phyloP scores from a whole-genome alignment of 1,139 yeast genomes.

The Torulaspora globosa region DNA sequence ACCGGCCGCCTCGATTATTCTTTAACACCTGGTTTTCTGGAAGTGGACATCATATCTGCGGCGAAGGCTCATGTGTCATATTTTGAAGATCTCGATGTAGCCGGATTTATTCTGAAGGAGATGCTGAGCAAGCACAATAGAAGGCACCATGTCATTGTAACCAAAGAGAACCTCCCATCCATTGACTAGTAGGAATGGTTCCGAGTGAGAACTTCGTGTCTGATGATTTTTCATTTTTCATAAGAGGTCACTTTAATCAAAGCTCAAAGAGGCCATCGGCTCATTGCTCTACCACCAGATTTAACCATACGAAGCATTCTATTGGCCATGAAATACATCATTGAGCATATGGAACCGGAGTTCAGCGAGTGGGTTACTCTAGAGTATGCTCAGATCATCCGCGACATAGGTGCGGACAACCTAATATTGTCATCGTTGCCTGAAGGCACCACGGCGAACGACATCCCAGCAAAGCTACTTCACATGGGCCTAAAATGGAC shows the following conservation, averaged over 20 bases:
- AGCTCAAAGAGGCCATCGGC: background rate
- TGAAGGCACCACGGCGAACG: conserved; percentile 51
- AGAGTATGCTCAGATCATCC: conserved; percentile 77
- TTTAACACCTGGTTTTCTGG: conserved; percentile 75
- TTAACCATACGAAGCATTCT: background rate
- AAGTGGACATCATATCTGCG: conserved; percentile 73
- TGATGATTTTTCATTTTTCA: background rate
- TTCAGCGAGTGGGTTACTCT: conserved; percentile 93
- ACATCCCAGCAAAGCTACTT: conserved; percentile 59
- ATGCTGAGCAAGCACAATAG: conserved; percentile 29
- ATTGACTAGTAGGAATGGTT: background rate
- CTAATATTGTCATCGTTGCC: conserved; percentile 78
- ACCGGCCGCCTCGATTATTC: conserved; percentile 80
- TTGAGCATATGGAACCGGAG: conserved; percentile 97
- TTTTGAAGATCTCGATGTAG: conserved; percentile 81
- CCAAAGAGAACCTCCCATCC: conserved; percentile 2
- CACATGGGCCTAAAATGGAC: conserved; percentile 80
- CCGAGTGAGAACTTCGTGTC: background rate
- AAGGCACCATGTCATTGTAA: conserved; percentile 4
- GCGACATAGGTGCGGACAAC: conserved; percentile 76
- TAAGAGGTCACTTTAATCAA: background rate
- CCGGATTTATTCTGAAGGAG: conserved; percentile 68
- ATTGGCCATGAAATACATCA: conserved; percentile 69
- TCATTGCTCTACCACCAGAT: background rate
- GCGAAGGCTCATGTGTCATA: conserved; percentile 84